These are phyloP conservation scores for Hippophae gyantsensis DNA, from an alignment of 306 rosid genomes.

Conservation along the genomic window DNA sequence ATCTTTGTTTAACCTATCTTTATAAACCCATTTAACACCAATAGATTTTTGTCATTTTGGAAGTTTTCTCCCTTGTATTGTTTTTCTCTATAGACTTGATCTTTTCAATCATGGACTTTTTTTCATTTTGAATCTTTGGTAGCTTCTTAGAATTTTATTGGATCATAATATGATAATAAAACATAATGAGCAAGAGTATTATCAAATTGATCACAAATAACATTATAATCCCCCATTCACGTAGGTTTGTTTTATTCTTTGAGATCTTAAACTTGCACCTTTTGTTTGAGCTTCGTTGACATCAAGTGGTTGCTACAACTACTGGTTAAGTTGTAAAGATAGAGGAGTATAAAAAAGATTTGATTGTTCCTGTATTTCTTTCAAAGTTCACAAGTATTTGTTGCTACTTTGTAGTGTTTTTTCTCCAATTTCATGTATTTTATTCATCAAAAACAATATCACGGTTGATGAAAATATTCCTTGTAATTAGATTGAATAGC, in stretches of 20 bases:
- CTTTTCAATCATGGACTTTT: background rate
- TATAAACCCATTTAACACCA: background rate
- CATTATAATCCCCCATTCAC: constrained; percentile 3
- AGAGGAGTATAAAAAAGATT: too few relatives aligned
- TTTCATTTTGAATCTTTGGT: background rate
- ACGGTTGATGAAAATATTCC: too few relatives aligned
- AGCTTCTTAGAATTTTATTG: background rate
- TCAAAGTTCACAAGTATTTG: background rate
- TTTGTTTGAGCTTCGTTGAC: background rate
- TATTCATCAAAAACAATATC: background rate
- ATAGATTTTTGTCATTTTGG: background rate
- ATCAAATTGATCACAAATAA: background rate
- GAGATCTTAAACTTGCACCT: background rate
- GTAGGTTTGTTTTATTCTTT: background rate
- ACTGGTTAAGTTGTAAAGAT: too few relatives aligned
- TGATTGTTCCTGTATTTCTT: too few relatives aligned
- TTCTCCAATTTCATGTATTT: background rate
- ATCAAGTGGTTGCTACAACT: background rate
- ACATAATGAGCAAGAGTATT: background rate
- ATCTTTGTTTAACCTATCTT: background rate
- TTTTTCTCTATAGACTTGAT: background rate
- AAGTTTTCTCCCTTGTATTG: background rate
- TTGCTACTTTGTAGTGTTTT: background rate
- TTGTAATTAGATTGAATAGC: too few relatives aligned
- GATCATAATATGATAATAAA: background rate